phyloP scores from a whole-genome alignment of 1,139 yeast species.

The Blastobotrys indianensis region DNA sequence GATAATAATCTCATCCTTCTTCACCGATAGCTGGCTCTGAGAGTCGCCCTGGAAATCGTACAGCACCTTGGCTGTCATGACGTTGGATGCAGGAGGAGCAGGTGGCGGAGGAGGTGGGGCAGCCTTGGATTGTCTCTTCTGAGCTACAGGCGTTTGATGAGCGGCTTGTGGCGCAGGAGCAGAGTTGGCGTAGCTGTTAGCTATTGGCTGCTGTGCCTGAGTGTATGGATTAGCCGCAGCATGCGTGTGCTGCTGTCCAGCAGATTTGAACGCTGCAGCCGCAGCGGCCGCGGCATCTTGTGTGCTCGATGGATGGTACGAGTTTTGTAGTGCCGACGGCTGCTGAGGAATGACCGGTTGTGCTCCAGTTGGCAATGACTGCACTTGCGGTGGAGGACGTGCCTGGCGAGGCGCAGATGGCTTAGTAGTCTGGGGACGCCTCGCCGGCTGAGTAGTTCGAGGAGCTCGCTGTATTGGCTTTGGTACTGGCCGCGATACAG shows the following conservation, averaged over 20 bases:
- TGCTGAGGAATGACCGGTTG: constrained; percentile 5
- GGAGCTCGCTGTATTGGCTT: constrained; percentile 34
- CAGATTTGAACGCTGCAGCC: background rate
- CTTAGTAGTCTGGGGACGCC: constrained; percentile 9
- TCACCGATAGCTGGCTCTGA: constrained; percentile 54
- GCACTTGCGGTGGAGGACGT: constrained; percentile 12
- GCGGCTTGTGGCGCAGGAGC: constrained; percentile 18
- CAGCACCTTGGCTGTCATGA: constrained; percentile 76
- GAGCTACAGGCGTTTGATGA: constrained; percentile 21
- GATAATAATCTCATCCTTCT: constrained; percentile 67
- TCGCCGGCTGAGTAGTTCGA: constrained; percentile 18
- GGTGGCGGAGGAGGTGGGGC: constrained; percentile 32
- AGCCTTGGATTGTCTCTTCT: constrained; percentile 16
- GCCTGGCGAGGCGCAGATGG: constrained; percentile 17
- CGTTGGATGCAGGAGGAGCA: constrained; percentile 56
- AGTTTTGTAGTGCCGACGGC: constrained; percentile 12
- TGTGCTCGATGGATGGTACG: constrained; percentile 12
- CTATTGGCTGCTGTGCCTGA: constrained; percentile 30
- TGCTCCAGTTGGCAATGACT: background rate
- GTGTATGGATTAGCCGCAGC: constrained; percentile 9
- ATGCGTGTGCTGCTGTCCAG: background rate
- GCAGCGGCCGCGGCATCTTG: constrained; percentile 14
- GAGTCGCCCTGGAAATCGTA: constrained; percentile 83
- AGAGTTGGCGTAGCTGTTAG: constrained; percentile 14
- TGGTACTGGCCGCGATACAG: constrained; percentile 71